These are phyloP conservation scores for Penicillium diatomitis DNA, from an alignment of 495 filamentous ascomycete species.

Conservation along the genomic window DNA sequence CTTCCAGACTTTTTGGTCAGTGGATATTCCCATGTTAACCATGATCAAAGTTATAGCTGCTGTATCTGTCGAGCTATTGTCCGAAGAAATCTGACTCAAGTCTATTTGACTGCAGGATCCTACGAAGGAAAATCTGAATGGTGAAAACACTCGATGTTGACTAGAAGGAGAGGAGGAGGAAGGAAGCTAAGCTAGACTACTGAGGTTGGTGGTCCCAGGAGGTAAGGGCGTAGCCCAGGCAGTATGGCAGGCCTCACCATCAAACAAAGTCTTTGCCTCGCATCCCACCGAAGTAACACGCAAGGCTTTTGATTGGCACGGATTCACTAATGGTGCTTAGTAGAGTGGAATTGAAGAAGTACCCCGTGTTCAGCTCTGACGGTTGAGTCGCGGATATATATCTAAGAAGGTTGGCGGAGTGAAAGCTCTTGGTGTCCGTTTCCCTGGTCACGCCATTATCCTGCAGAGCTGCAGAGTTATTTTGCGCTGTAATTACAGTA, in stretches of 20 bases:
- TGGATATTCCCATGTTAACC: constrained; percentile 45
- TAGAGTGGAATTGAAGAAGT: neutral
- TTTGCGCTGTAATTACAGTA: neutral
- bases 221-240: no score
- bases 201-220: no score
- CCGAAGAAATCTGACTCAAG: constrained; percentile 35
- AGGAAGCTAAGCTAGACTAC: no score
- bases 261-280: constrained; percentile 31
- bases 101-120: no score
- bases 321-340: constrained; percentile 45
- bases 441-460: neutral
- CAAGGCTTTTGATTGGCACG: constrained; percentile 59
- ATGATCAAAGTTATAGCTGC: constrained; percentile 40
- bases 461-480: neutral
- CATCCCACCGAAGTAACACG: constrained; percentile 59
- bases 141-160: no score
- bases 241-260: no score
- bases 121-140: no score
- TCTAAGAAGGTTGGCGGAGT: constrained; percentile 6
- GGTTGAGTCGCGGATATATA: neutral
- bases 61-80: constrained; percentile 19
- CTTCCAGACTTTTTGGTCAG: constrained; percentile 35
- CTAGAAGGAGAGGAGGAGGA: no score
- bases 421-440: constrained; percentile 17
- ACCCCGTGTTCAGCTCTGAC: neutral